A percentile compares a stretch with the other conserved stretches of the same genome.
Conservation (phyloP, 495 filamentous ascomycete species). For the Hypoxylon cercidicola region DNA sequence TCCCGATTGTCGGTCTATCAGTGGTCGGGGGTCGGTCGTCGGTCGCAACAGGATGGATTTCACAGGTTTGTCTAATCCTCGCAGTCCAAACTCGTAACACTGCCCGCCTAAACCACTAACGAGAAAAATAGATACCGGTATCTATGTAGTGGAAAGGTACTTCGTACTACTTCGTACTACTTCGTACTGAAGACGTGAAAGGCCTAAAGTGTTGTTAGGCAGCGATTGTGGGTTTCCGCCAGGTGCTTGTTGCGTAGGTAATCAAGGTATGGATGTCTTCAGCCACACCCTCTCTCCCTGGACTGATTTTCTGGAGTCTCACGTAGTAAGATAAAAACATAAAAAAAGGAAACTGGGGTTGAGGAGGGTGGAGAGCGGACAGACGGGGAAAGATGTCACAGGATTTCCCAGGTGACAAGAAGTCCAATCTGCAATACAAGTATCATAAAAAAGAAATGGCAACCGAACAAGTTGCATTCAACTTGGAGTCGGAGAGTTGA, state of each 20-base stretch:
- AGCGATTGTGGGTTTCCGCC: conserved; percentile 20
- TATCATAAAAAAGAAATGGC: background rate
- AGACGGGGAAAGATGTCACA: background rate
- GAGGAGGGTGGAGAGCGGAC: background rate
- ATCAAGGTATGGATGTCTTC: background rate
- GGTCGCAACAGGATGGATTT: conserved; percentile 12
- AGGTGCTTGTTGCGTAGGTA: conserved; percentile 17
- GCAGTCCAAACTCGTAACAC: background rate
- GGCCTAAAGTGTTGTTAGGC: conserved; percentile 22
- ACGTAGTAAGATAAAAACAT: conserved; percentile 7
- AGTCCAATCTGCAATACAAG: background rate
- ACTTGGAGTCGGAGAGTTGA: background rate
- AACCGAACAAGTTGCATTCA: background rate
- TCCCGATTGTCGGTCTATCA: conserved; percentile 18
- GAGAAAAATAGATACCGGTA: conserved; percentile 15
- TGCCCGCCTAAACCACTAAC: conserved; percentile 9
- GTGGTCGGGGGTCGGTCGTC: no score
- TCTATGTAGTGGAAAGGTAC: conserved; percentile 10
- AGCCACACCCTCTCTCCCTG: background rate
- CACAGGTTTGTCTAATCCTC: conserved; percentile 9
- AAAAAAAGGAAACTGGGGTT: background rate
- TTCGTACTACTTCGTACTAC: no score
- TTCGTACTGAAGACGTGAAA: conserved; percentile 6
- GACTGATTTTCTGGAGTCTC: background rate
- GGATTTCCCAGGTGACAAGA: conserved; percentile 1